phyloP scores from a whole-genome alignment of 108 stramenopile species.

The Pseudonitzschia pungens region DNA sequence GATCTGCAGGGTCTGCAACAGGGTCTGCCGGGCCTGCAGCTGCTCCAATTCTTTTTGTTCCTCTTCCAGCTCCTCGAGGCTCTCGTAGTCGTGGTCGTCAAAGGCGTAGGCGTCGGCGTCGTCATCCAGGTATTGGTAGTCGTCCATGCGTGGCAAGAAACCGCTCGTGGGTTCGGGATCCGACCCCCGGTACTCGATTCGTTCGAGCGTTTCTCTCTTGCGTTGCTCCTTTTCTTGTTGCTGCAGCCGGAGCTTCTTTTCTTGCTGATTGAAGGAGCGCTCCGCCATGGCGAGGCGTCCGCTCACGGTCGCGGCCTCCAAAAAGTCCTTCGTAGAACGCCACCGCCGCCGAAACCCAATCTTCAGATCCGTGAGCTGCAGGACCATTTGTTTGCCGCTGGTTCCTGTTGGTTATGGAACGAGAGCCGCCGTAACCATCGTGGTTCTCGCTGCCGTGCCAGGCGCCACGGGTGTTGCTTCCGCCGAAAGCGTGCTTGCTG shows the following conservation, averaged over 20 bases:
- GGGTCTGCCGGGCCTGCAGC: conserved; percentile 52
- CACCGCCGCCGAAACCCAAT: conserved; percentile 40
- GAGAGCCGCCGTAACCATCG: background rate
- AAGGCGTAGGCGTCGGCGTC: background rate
- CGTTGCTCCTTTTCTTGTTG: conserved; percentile 21
- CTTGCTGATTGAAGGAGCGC: conserved; percentile 34
- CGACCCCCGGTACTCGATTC: conserved; percentile 17
- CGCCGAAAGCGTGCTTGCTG: background rate
- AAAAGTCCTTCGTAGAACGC: conserved; percentile 50
- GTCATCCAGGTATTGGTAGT: background rate
- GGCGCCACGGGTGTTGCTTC: background rate
- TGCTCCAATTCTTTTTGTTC: conserved; percentile 43
- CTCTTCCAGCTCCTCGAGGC: conserved; percentile 37
- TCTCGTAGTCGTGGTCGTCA: conserved; percentile 2
- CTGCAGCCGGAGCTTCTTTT: conserved; percentile 15
- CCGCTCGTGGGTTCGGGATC: background rate
- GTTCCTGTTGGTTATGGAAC: conserved; percentile 10
- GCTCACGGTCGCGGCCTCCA: conserved; percentile 51
- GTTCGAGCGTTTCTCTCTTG: conserved; percentile 13
- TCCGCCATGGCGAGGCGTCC: conserved; percentile 53
- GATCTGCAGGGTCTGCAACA: conserved; percentile 65
- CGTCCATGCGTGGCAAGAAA: conserved; percentile 10
- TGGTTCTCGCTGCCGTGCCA: background rate
- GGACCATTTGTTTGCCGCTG: conserved; percentile 8
- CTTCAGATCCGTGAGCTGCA: conserved; percentile 7